These are phyloP conservation scores for Erythrobasidium yunnanense DNA, from an alignment of 768 basidiomycete genomes.

Conservation along the genomic window DNA sequence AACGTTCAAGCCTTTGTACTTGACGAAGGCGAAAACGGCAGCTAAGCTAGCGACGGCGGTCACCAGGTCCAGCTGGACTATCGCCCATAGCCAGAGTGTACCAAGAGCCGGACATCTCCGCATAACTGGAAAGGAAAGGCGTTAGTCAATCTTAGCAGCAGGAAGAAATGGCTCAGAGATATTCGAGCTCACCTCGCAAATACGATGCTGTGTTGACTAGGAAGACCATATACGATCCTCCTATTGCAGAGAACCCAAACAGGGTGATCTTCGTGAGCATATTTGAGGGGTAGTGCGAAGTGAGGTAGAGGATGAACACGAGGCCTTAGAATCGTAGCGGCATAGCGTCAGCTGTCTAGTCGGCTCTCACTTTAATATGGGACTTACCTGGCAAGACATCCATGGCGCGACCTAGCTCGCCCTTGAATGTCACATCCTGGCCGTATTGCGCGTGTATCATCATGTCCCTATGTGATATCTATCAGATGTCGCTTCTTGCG, in stretches of 20 bases:
- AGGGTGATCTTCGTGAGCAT: background rate
- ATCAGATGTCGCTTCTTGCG: background rate
- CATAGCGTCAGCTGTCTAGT: background rate
- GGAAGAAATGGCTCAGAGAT: background rate
- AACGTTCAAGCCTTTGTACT: conserved; percentile 7
- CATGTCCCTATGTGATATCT: conserved; percentile 1
- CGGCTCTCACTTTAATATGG: background rate
- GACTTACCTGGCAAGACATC: conserved; percentile 15
- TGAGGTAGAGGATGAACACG: conserved; percentile 14
- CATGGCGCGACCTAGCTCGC: conserved; percentile 16
- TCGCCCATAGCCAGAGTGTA: conserved; percentile 15
- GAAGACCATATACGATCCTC: conserved; percentile 18
- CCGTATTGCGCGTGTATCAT: conserved; percentile 26
- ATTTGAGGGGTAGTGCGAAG: background rate
- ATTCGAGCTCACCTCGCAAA: conserved; percentile 5
- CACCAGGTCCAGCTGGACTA: conserved; percentile 23
- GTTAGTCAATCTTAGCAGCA: background rate
- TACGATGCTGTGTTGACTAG: conserved; percentile 5
- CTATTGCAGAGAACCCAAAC: background rate
- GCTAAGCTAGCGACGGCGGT: conserved; percentile 4
- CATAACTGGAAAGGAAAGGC: conserved; percentile 7
- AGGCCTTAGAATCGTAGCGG: background rate
- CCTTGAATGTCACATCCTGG: background rate
- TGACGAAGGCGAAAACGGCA: conserved; percentile 13
- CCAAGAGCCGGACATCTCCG: conserved; percentile 15